Evolutionary conservation across 176 grass and related monocot species (phyloP).

Genomic region (Puccinellia tenuiflora): DNA sequence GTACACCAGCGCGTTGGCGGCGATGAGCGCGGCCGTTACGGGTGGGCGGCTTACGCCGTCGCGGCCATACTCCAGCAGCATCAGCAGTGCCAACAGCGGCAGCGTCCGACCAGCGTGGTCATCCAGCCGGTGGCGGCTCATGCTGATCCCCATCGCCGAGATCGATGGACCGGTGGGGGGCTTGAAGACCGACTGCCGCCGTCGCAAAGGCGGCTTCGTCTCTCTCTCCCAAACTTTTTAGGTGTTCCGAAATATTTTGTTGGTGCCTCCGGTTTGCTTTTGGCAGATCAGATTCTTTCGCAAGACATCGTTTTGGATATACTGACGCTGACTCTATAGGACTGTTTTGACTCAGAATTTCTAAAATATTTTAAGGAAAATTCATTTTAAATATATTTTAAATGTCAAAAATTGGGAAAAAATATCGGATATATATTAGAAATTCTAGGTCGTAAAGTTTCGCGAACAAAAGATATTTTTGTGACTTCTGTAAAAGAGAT

Average conservation of each 20-base stretch:
- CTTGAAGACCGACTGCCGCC: not conserved
- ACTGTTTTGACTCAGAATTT: too few relatives aligned
- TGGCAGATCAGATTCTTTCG: not conserved
- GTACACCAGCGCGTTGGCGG: slow-evolving; percentile 62
- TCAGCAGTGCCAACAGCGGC: slow-evolving; percentile 56
- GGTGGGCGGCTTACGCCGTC: slow-evolving; percentile 46
- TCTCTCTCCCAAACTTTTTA: not conserved
- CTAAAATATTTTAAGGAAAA: too few relatives aligned
- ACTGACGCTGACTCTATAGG: not conserved
- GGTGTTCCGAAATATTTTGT: not conserved
- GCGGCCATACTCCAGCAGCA: slow-evolving; percentile 50
- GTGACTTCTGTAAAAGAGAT: too few relatives aligned
- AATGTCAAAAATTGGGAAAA: too few relatives aligned
- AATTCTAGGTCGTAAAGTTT: too few relatives aligned
- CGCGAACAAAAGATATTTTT: too few relatives aligned
- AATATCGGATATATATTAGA: too few relatives aligned
- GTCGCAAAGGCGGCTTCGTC: not conserved
- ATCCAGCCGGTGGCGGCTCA: not conserved
- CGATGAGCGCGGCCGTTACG: slow-evolving; percentile 66
- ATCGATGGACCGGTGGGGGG: not conserved
- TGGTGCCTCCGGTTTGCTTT: not conserved
- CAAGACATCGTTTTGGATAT: not conserved
- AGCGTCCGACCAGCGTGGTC: slow-evolving; percentile 25
- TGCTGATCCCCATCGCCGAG: not conserved
- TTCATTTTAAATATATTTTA: too few relatives aligned